phyloP scores from a whole-genome alignment of 2,329 filamentous ascomycete genomes.

The Trichoderma guizhouense region DNA sequence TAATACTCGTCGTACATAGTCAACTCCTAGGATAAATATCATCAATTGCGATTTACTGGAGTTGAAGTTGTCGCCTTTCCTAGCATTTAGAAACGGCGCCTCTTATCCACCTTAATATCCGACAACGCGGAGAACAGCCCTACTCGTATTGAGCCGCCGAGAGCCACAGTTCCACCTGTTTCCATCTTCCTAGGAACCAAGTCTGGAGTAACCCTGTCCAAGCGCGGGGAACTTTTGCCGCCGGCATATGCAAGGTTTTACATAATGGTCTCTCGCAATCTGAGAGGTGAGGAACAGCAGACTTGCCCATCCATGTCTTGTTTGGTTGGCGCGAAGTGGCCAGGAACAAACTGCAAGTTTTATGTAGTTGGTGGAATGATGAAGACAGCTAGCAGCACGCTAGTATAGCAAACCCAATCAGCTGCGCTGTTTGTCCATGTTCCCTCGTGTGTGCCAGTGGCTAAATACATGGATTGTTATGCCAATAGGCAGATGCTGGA shows the following conservation, averaged over 20 bases:
- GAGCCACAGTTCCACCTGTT: not conserved
- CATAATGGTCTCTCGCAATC: not conserved
- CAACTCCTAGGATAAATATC: not conserved
- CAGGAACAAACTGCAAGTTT: slow-evolving; percentile 1
- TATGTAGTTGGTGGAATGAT: not conserved
- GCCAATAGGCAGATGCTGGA: not conserved
- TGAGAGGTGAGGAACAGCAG: not conserved
- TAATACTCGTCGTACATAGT: not conserved
- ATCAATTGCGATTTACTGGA: not conserved
- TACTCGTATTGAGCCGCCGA: not conserved
- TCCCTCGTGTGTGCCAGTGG: not conserved
- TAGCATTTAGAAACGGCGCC: not conserved
- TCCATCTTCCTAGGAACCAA: not conserved
- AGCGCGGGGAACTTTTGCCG: slow-evolving; percentile 6
- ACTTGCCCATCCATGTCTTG: not conserved
- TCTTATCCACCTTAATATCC: not conserved
- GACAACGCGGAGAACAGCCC: not conserved
- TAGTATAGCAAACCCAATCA: not conserved
- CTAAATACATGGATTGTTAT: not conserved
- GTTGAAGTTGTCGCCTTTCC: not conserved
- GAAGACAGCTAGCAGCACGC: not conserved
- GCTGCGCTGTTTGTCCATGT: not conserved
- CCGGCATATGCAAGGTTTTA: not conserved
- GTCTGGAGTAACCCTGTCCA: not conserved
- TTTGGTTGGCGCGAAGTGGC: not conserved